These are phyloP conservation scores for Sordariomycetes sp. DNA, from an alignment of 2,329 filamentous ascomycete genomes.

Conservation along the genomic window DNA sequence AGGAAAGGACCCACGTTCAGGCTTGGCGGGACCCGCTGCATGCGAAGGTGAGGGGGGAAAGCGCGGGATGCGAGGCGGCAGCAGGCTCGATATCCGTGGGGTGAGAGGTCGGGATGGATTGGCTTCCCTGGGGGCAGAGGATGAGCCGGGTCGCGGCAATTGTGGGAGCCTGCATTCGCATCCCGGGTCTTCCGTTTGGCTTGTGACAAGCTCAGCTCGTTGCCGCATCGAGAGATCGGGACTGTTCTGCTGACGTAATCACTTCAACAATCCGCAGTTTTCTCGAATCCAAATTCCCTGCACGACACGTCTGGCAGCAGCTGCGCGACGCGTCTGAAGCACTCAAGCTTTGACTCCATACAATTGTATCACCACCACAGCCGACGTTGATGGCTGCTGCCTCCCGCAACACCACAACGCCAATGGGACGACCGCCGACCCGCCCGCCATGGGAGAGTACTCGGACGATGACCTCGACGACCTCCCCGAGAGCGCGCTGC, in stretches of 20 bases:
- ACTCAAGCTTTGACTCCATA: background rate
- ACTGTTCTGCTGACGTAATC: too few species aligned
- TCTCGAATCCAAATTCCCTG: background rate
- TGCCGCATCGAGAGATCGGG: too few species aligned
- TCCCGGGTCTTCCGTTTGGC: too few species aligned
- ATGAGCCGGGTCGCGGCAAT: too few species aligned
- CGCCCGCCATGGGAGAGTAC: constrained; percentile 41
- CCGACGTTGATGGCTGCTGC: too few species aligned
- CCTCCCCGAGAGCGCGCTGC: constrained; percentile 43
- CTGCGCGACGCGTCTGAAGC: background rate
- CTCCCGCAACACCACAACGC: background rate
- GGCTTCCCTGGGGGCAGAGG: background rate
- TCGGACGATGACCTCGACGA: constrained; percentile 54
- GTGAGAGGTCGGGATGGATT: background rate
- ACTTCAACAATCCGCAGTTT: too few species aligned
- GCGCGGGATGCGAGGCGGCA: background rate
- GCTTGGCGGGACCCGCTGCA: background rate
- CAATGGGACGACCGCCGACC: background rate
- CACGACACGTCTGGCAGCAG: background rate
- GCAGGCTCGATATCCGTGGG: background rate
- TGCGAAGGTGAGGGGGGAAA: background rate
- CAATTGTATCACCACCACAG: background rate
- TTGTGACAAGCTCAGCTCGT: too few species aligned
- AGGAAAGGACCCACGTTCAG: background rate
- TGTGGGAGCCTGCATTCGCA: too few species aligned